A percentile compares a stretch with the other conserved stretches of the same genome.
Conservation (phyloP, 805 yeast species). For the Cyberlindnera petersonii region DNA sequence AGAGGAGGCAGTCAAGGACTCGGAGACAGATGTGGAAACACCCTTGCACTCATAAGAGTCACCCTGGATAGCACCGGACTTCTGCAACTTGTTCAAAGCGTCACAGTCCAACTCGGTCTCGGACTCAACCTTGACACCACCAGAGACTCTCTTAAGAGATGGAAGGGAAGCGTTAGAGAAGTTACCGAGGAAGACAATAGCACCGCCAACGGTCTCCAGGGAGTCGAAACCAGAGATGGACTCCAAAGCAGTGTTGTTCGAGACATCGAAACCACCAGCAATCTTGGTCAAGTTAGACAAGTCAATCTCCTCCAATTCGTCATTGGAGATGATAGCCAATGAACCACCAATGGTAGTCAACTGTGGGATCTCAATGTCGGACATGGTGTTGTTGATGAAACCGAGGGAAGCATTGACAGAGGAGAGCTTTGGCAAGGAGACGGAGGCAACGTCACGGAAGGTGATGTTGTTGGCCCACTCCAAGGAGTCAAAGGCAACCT, state of each 20-base stretch:
- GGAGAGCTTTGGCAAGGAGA: constrained; percentile 65
- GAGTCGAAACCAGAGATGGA: constrained; percentile 69
- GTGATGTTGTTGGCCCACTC: constrained; percentile 85
- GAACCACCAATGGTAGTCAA: constrained; percentile 74
- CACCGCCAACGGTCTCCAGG: constrained; percentile 80
- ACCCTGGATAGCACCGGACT: constrained; percentile 85
- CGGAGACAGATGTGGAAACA: constrained; percentile 42
- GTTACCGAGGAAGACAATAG: constrained; percentile 75
- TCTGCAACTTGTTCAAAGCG: constrained; percentile 65
- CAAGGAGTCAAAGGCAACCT: constrained; percentile 64
- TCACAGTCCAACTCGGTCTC: constrained; percentile 78
- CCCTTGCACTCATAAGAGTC: constrained; percentile 75
- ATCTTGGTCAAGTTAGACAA: constrained; percentile 66
- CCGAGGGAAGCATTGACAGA: constrained; percentile 79
- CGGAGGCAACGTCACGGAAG: constrained; percentile 73
- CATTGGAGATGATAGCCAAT: constrained; percentile 70
- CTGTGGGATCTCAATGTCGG: constrained; percentile 47
- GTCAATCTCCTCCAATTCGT: constrained; percentile 61
- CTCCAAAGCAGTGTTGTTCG: constrained; percentile 74
- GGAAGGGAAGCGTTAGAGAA: constrained; percentile 77
- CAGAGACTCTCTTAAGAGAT: constrained; percentile 71
- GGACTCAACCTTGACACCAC: constrained; percentile 86
- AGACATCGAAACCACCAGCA: constrained; percentile 91
- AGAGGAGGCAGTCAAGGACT: constrained; percentile 30
- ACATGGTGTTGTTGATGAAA: constrained; percentile 67